These are phyloP conservation scores for Suhomyces emberorum DNA, from an alignment of 805 yeast genomes.

Conservation along the genomic window DNA sequence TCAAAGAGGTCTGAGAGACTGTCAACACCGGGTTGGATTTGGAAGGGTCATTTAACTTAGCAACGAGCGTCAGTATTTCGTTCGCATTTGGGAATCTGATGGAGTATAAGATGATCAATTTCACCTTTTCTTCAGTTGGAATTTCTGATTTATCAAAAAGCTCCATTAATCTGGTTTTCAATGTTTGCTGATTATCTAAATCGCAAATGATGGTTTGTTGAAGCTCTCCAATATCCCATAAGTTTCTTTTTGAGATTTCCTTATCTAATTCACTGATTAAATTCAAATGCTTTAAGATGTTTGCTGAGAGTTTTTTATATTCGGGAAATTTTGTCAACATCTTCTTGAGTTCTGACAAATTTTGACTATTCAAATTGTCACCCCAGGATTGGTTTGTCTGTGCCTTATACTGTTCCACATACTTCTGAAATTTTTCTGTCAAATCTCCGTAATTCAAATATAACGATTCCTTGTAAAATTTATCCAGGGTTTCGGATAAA, in stretches of 20 bases:
- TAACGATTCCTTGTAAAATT: conserved; percentile 77
- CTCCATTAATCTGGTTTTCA: conserved; percentile 53
- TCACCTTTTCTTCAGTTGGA: conserved; percentile 58
- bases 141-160: conserved; percentile 45
- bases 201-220: conserved; percentile 79
- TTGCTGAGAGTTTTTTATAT: conserved; percentile 80
- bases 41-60: conserved; percentile 27
- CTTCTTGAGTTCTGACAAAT: conserved; percentile 85
- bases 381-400: conserved; percentile 65
- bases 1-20: conserved; percentile 27
- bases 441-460: conserved; percentile 91
- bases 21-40: conserved; percentile 32
- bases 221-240: conserved; percentile 85
- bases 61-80: conserved; percentile 23
- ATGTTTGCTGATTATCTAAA: conserved; percentile 30
- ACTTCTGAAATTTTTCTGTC: conserved; percentile 81
- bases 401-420: conserved; percentile 76
- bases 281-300: conserved; percentile 89
- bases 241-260: conserved; percentile 55
- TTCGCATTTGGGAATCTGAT: conserved; percentile 56
- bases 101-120: conserved; percentile 70
- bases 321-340: conserved; percentile 94
- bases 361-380: conserved; percentile 57
- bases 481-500: conserved; percentile 63
- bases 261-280: conserved; percentile 83